A percentile compares a stretch with the other conserved stretches of the same genome.
These are phyloP conservation scores for Bipolaris bicolor DNA, from an alignment of 2,329 filamentous ascomycete species.

Conservation along the genomic window DNA sequence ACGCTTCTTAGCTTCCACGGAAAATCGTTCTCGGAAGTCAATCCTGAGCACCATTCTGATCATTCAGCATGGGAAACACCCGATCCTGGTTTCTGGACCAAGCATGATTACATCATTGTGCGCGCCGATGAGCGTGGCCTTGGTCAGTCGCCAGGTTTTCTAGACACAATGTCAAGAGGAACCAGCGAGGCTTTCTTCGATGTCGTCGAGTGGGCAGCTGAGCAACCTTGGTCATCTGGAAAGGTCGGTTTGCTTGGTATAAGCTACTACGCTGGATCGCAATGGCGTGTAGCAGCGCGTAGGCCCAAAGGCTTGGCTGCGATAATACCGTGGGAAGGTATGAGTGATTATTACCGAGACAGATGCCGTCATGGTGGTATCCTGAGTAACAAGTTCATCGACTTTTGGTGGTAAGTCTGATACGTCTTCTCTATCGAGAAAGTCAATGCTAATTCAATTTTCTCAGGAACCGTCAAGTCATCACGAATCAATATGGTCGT, in stretches of 20 bases:
- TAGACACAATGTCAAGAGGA: constrained; percentile 61
- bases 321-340: constrained; percentile 63
- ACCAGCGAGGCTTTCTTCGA: constrained; percentile 61
- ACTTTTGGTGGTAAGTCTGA: constrained; percentile 62
- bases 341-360: constrained; percentile 61
- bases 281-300: constrained; percentile 62
- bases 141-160: constrained; percentile 59
- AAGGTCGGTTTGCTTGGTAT: constrained; percentile 60
- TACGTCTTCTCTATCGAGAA: too few species aligned
- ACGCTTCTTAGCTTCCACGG: constrained; percentile 52
- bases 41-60: constrained; percentile 44
- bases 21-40: constrained; percentile 54
- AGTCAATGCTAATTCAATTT: neutral
- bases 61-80: constrained; percentile 56
- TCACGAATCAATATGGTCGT: constrained; percentile 71
- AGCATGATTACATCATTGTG: constrained; percentile 47
- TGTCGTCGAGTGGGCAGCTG: constrained; percentile 59
- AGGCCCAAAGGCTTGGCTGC: constrained; percentile 58
- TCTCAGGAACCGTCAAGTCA: constrained; percentile 66
- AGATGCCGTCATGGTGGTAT: constrained; percentile 51
- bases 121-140: constrained; percentile 59
- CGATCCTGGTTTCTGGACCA: constrained; percentile 50
- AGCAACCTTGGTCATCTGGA: constrained; percentile 58
- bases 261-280: constrained; percentile 60
- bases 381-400: constrained; percentile 46